phyloP scores from a whole-genome alignment of 208 protist species.

The Balamuthia mandrillaris region DNA sequence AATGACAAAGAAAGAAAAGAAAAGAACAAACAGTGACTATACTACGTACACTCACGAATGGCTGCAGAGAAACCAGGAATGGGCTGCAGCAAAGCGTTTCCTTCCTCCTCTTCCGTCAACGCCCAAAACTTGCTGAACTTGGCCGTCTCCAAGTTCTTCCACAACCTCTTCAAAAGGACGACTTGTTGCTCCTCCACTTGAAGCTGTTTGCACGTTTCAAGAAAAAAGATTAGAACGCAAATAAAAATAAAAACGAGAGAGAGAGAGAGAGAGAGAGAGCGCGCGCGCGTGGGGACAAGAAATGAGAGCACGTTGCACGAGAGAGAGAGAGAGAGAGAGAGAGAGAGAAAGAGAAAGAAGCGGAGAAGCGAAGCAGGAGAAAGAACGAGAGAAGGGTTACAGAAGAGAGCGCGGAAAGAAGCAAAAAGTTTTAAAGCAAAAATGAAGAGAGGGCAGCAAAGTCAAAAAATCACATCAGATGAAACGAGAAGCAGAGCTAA shows the following conservation, averaged over 20 bases:
- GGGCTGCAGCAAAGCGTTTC: not conserved
- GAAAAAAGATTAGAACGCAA: not conserved
- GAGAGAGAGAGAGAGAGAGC: not conserved
- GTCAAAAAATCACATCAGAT: too few species aligned
- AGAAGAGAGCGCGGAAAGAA: too few species aligned
- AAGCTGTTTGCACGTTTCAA: not conserved
- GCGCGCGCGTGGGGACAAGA: not conserved
- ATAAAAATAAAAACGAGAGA: not conserved
- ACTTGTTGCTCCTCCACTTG: not conserved
- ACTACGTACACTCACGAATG: constrained; percentile 16
- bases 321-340: not conserved
- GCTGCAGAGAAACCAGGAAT: constrained; percentile 33
- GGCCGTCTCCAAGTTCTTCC: constrained; percentile 21
- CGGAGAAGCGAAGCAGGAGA: not conserved
- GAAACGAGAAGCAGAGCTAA: too few species aligned
- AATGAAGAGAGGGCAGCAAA: too few species aligned
- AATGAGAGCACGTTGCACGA: not conserved
- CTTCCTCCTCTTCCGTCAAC: not conserved
- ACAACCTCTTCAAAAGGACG: not conserved
- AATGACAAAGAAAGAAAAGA: not conserved
- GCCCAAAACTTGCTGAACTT: constrained; percentile 26
- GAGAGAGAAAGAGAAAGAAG: not conserved
- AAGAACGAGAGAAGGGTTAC: too few species aligned
- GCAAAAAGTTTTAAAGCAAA: too few species aligned
- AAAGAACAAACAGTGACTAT: not conserved